Evolutionary conservation across 2,329 filamentous ascomycete species (phyloP).

Genomic region (Cordyceps javanica): DNA sequence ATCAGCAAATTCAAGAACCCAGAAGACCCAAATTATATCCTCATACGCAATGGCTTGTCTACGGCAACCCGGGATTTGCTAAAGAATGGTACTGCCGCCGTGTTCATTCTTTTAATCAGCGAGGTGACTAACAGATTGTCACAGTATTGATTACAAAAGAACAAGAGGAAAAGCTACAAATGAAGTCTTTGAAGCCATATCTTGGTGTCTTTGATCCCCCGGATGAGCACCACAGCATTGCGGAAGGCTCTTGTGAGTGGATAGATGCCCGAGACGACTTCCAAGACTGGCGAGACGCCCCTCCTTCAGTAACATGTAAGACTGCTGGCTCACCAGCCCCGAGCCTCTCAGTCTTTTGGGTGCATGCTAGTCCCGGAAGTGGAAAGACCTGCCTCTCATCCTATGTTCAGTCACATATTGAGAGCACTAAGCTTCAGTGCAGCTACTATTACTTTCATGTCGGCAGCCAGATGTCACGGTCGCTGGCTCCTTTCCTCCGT

Average conservation of each 20-base stretch:
- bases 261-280: constrained; percentile 22
- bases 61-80: constrained; percentile 17
- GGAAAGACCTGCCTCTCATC: not conserved
- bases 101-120: not conserved
- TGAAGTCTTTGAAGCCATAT: constrained; percentile 14
- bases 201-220: constrained; percentile 15
- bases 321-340: too few species aligned
- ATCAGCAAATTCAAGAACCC: constrained; percentile 20
- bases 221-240: constrained; percentile 21
- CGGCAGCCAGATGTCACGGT: constrained; percentile 13
- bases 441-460: constrained; percentile 19
- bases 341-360: not conserved
- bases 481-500: constrained; percentile 16
- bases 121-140: too few species aligned
- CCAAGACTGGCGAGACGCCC: constrained; percentile 19
- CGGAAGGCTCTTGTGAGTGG: constrained; percentile 27
- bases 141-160: constrained; percentile 11
- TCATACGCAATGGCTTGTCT: constrained; percentile 20
- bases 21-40: constrained; percentile 22
- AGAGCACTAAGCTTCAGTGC: not conserved
- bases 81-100: constrained; percentile 13
- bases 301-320: not conserved
- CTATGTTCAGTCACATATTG: not conserved
- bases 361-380: not conserved
- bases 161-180: constrained; percentile 12